These are phyloP conservation scores for Linanthus parryae DNA, from an alignment of 148 eudicot species.

Conservation along the genomic window DNA sequence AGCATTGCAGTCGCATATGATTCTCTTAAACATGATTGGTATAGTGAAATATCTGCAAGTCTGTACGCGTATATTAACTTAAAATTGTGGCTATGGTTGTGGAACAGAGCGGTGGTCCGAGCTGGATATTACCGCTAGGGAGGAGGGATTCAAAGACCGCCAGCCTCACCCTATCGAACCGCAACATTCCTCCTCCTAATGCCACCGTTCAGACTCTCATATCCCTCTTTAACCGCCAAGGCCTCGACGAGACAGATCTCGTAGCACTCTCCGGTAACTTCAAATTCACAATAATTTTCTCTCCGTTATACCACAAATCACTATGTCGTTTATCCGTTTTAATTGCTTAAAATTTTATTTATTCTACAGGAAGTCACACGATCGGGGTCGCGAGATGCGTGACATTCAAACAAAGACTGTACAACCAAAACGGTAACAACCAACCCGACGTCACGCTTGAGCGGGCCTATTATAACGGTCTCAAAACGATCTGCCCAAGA, in stretches of 20 bases:
- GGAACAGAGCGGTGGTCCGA: slow-evolving; percentile 78
- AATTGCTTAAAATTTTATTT: neutral
- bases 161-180: slow-evolving; percentile 43
- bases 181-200: slow-evolving; percentile 66
- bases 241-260: slow-evolving; percentile 69
- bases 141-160: slow-evolving; percentile 81
- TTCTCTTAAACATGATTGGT: no score
- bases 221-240: slow-evolving; percentile 48
- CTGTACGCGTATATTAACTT: no score
- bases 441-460: slow-evolving; percentile 64
- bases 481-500: slow-evolving; percentile 60
- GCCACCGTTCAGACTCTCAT: slow-evolving; percentile 53
- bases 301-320: no score
- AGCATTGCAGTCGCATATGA: neutral
- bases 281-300: no score
- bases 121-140: slow-evolving; percentile 82
- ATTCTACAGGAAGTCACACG: slow-evolving; percentile 66
- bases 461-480: slow-evolving; percentile 45
- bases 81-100: no score
- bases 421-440: slow-evolving; percentile 62
- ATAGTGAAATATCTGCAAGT: no score
- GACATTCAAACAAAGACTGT: slow-evolving; percentile 73
- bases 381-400: slow-evolving; percentile 77
- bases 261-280: slow-evolving; percentile 86
- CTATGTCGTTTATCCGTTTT: neutral